Evolutionary conservation across 139 green algal species (phyloP).

Genomic region (Chlorella sp.): DNA sequence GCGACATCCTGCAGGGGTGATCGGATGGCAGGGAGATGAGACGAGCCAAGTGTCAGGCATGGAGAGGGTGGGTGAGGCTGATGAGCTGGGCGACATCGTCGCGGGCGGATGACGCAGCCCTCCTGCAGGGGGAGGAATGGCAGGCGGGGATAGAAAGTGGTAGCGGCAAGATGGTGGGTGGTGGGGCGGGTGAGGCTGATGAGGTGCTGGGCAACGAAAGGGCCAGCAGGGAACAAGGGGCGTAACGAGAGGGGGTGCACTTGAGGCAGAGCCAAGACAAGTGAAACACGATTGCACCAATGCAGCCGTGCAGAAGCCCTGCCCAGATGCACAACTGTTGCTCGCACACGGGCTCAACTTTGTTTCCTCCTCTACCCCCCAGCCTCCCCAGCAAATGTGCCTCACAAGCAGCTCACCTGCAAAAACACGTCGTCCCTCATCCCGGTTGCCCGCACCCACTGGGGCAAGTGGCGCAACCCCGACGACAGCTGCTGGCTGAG

Average conservation of each 20-base stretch:
- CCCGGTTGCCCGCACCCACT: background rate
- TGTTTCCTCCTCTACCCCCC: background rate
- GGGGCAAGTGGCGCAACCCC: conserved; percentile 11
- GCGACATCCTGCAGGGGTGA: background rate
- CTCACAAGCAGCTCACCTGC: background rate
- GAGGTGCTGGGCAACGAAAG: background rate
- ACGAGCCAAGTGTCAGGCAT: background rate
- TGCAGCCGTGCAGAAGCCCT: background rate
- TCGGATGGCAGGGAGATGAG: background rate
- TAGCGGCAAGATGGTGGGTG: too few species aligned
- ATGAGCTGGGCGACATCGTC: background rate
- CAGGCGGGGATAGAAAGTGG: background rate
- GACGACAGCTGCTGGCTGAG: conserved; percentile 5
- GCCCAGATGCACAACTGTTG: too few species aligned
- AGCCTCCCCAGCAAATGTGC: background rate
- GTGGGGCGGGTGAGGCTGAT: background rate
- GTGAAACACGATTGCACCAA: too few species aligned
- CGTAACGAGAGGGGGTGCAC: too few species aligned
- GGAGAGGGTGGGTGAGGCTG: background rate
- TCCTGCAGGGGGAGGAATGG: too few species aligned
- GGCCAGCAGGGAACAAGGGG: too few species aligned
- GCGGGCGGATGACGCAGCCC: too few species aligned
- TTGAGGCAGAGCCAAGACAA: too few species aligned
- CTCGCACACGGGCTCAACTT: too few species aligned
- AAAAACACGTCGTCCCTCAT: background rate